Evolutionary conservation across 2,329 filamentous ascomycete species (phyloP).

Genomic region (Botrytis squamosa): DNA sequence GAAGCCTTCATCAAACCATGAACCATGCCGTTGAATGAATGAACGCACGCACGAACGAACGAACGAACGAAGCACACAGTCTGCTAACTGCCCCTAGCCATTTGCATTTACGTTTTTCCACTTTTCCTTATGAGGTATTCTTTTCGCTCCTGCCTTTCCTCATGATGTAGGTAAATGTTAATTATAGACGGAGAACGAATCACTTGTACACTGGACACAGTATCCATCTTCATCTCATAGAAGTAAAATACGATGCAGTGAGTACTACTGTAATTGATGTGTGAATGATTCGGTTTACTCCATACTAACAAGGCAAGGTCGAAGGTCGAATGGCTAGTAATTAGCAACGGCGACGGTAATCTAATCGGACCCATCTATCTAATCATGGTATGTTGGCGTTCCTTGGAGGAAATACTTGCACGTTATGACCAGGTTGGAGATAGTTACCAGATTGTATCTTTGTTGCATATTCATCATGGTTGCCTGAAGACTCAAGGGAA

Average conservation of each 20-base stretch:
- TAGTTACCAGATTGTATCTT: neutral
- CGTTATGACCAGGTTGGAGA: neutral
- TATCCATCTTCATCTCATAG: neutral
- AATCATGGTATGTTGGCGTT: neutral
- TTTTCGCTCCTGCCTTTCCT: neutral
- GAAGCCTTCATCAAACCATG: conserved; percentile 8
- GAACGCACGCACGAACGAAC: neutral
- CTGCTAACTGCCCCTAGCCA: neutral
- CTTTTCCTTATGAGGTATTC: conserved; percentile 11
- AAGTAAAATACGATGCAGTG: neutral
- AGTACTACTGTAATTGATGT: conserved; percentile 1
- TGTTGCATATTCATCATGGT: conserved; percentile 5
- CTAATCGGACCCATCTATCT: neutral
- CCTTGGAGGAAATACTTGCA: neutral
- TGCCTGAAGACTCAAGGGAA: conserved; percentile 15
- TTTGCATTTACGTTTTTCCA: neutral
- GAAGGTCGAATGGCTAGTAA: conserved; percentile 2
- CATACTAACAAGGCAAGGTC: neutral
- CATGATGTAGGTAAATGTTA: neutral
- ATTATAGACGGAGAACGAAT: neutral
- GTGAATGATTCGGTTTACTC: neutral
- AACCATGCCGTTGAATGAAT: conserved; percentile 8
- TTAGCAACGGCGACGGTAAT: neutral
- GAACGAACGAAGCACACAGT: neutral
- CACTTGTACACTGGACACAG: neutral